Percentiles rank a stretch among this genome's conserved stretches.
Conservation (phyloP, 305 asterid genomes). For the Fraxinus xanthoxyloides region DNA sequence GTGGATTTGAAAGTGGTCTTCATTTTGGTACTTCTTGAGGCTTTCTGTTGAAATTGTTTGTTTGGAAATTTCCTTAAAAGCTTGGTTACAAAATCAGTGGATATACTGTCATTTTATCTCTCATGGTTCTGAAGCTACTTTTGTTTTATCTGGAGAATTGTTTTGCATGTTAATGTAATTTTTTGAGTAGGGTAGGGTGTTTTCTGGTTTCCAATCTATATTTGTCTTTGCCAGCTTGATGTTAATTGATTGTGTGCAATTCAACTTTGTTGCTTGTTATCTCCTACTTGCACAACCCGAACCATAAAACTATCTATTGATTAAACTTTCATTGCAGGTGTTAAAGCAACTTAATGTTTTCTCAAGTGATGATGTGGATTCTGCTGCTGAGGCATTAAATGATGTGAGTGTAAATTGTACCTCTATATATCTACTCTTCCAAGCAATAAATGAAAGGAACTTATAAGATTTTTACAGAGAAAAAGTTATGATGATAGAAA, state of each 20-base stretch:
- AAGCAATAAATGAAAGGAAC: not conserved
- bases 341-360: conserved; percentile 74
- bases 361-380: conserved; percentile 65
- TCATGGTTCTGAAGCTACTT: not conserved
- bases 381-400: conserved; percentile 89
- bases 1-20: not conserved
- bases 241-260: not conserved
- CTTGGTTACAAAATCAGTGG: not conserved
- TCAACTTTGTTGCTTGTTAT: not conserved
- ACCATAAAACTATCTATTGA: conserved; percentile 3
- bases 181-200: not conserved
- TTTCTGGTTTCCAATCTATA: not conserved
- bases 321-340: conserved; percentile 53
- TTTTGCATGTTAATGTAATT: not conserved
- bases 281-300: not conserved
- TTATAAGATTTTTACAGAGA: not conserved
- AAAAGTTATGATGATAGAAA: not conserved
- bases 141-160: not conserved
- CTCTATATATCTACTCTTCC: not conserved
- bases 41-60: not conserved
- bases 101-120: not conserved
- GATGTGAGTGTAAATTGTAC: conserved; percentile 56
- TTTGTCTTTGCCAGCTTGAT: not conserved
- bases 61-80: not conserved
- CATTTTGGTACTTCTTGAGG: not conserved